These are phyloP conservation scores for Agapanthus africanus DNA, from an alignment of 106 monocot species.

Conservation along the genomic window DNA sequence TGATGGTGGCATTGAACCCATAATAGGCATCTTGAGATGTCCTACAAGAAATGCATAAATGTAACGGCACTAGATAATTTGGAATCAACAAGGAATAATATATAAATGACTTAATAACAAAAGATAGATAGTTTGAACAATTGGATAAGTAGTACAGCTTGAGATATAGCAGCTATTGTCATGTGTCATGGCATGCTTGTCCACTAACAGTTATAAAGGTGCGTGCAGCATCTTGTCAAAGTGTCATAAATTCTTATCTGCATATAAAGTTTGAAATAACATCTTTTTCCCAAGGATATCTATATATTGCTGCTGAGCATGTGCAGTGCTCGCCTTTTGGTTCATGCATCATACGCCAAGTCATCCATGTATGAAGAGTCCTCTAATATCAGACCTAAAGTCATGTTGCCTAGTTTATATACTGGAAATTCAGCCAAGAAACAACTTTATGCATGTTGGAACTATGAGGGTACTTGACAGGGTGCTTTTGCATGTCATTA, in stretches of 20 bases:
- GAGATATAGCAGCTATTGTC: background rate
- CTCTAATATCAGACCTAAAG: background rate
- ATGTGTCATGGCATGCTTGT: background rate
- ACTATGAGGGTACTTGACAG: background rate
- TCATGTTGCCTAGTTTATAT: no score
- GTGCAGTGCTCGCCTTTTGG: background rate
- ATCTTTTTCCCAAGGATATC: background rate
- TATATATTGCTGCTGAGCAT: background rate
- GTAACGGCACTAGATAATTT: background rate
- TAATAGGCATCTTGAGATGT: conserved; percentile 85
- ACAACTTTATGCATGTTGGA: background rate
- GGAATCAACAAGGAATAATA: background rate
- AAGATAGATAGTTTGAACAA: background rate
- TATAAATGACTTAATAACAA: background rate
- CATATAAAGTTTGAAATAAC: background rate
- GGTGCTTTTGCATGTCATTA: background rate
- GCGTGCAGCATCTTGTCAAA: no score
- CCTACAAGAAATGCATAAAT: conserved; percentile 35
- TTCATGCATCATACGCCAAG: background rate
- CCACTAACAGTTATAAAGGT: no score
- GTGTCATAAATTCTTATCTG: no score
- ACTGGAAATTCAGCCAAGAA: no score
- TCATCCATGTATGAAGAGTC: background rate
- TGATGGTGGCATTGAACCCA: conserved; percentile 79
- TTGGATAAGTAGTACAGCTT: background rate